Evolutionary conservation across 176 grass and related monocot genomes (phyloP).

Genomic region (Oryza glumipatula): DNA sequence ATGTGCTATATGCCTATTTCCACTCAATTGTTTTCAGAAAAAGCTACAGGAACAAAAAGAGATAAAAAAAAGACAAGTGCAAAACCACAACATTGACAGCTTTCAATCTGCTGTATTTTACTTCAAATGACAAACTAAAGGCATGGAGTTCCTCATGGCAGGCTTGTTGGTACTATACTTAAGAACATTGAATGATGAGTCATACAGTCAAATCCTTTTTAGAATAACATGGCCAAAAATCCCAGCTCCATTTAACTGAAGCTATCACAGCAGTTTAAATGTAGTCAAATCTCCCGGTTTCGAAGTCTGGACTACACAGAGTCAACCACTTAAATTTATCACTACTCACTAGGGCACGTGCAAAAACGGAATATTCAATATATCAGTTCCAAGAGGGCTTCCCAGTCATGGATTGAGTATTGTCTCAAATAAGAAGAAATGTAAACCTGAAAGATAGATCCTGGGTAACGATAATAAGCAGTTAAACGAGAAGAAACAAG

Average conservation of each 20-base stretch:
- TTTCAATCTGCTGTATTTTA: no score
- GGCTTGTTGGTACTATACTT: no score
- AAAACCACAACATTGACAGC: no score
- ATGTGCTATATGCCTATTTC: no score
- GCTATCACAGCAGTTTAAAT: no score
- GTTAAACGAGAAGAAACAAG: background rate
- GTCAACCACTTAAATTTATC: background rate
- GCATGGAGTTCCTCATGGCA: no score
- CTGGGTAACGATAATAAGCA: background rate
- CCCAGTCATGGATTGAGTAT: background rate
- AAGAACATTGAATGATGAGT: background rate
- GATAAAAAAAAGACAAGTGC: no score
- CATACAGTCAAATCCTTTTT: background rate
- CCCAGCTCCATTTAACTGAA: background rate
- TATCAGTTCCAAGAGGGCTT: background rate
- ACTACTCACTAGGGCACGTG: background rate
- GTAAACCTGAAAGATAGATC: conserved; percentile 6
- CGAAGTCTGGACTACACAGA: no score
- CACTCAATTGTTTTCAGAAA: no score
- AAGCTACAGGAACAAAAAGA: no score
- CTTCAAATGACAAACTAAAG: no score
- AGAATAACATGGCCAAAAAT: background rate
- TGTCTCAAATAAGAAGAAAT: background rate
- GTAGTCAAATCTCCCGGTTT: no score
- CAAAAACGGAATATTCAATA: background rate